Evolutionary conservation across 2,329 filamentous ascomycete species (phyloP), one percentile per base, ranked within the genome.

Genomic region (Aspergillus sclerotialis): DNA sequence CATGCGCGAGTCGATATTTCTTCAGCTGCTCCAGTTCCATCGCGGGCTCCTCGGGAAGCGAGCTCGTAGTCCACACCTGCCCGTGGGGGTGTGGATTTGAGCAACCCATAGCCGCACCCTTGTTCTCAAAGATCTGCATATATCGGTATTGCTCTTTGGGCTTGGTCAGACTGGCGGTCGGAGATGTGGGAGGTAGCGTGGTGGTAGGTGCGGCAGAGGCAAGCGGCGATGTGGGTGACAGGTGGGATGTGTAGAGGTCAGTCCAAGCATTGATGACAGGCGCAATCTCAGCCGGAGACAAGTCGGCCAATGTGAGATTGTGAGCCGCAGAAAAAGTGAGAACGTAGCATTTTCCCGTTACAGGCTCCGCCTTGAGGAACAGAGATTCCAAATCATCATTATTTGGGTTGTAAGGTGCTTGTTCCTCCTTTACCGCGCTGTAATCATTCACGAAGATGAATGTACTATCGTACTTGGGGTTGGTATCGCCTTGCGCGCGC

Each of bases 81-180:
- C 92, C 90, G 64, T 98, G 92, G 1, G 92, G 92, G 60, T 98
- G 92, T 1, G 92, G 92, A 60, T 98, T 98, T 2, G 90, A 96
- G 69, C 92, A 98, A 33, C 92, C 92, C 92, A 98, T 98, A 8
- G 90, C 87, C 1, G 84, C 80, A 33, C 92, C 92, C 66, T 98
- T 98, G 70, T 98, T 98, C 67, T 98, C 92, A 44, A 98, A 98
- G 45, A 98, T 96, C 59, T 98, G 92, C 89, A 98, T 95, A 66
- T 94, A 96, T 35, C 84, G 78, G 52, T 94, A 87, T 63, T 94
- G 86, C 34, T 84, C 75, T 33, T 73, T 78, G 4, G 87, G 82
- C 17, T 66, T 64, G 6, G 65, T 48, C 12, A 74, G 56, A 31
- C 53, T 54, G 14, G 65, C 58, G 9, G 67, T 61, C 7, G 68